These are phyloP conservation scores for Grosmannia serpens DNA, from an alignment of 2,329 filamentous ascomycete genomes.

Conservation along the genomic window DNA sequence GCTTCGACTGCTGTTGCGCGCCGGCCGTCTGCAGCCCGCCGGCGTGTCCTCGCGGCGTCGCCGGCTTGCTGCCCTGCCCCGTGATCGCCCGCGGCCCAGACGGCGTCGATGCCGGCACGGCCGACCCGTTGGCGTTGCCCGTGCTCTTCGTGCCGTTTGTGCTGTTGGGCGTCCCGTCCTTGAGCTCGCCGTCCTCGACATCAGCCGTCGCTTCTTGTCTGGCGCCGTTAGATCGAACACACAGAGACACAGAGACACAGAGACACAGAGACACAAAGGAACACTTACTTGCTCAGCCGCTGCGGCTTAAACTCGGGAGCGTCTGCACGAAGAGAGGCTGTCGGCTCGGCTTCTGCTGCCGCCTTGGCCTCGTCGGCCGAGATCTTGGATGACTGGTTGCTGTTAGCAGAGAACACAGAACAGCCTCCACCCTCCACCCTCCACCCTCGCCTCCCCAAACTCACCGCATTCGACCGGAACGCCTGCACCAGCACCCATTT, in stretches of 20 bases:
- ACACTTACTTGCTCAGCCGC: slow-evolving; percentile 15
- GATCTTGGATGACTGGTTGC: slow-evolving; percentile 6
- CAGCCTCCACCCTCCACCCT: too few relatives aligned
- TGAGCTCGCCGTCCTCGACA: slow-evolving; percentile 63
- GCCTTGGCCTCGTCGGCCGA: slow-evolving; percentile 8
- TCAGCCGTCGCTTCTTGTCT: slow-evolving; percentile 22
- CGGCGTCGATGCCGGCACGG: not conserved
- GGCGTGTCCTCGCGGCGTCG: slow-evolving; percentile 16
- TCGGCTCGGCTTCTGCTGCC: slow-evolving; percentile 12
- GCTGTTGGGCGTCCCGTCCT: slow-evolving; percentile 29
- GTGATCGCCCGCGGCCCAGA: not conserved
- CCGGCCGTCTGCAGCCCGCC: slow-evolving; percentile 11
- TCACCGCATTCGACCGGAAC: slow-evolving; percentile 55
- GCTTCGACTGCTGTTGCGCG: slow-evolving; percentile 17
- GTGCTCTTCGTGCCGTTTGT: not conserved
- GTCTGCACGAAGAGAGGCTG: slow-evolving; percentile 36
- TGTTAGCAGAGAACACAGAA: not conserved
- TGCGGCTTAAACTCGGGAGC: slow-evolving; percentile 55
- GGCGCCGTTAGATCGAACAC: not conserved
- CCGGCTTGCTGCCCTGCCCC: slow-evolving; percentile 14
- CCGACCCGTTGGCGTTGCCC: slow-evolving; percentile 1
- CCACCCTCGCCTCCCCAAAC: too few relatives aligned
- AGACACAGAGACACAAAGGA: not conserved
- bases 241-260: not conserved
- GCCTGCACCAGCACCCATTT: slow-evolving; percentile 66